A percentile compares a stretch with the other conserved stretches of the same genome.
These are phyloP conservation scores for Excoecaria agallocha DNA, from an alignment of 345 rosid genomes.

Conservation along the genomic window DNA sequence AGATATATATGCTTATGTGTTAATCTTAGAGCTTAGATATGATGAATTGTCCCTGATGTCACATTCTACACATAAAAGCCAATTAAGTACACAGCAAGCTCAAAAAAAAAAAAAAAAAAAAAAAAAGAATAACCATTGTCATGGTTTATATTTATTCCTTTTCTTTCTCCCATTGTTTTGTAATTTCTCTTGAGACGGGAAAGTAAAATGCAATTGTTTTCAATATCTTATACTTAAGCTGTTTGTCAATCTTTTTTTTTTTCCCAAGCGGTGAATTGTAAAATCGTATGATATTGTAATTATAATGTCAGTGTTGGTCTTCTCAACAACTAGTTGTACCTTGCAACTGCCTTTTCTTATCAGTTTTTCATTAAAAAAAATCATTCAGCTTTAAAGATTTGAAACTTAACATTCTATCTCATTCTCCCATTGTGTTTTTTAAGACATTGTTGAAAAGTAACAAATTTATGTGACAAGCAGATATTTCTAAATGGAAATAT, in stretches of 20 bases:
- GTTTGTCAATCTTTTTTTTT: conserved; percentile 6
- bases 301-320: not conserved
- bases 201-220: not conserved
- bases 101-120: not conserved
- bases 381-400: not conserved
- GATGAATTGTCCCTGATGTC: not conserved
- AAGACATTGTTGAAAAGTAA: not conserved
- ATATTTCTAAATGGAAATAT: not conserved
- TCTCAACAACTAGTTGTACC: not conserved
- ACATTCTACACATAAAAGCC: not conserved
- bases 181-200: no score
- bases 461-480: not conserved
- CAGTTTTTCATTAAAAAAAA: no score
- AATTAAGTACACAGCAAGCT: not conserved
- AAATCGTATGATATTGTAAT: not conserved
- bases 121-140: not conserved
- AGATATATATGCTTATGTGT: not conserved
- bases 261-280: not conserved
- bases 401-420: not conserved
- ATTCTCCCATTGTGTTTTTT: not conserved
- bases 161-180: not conserved
- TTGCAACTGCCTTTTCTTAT: not conserved
- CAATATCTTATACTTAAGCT: not conserved
- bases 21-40: not conserved
- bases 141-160: not conserved